phyloP scores from a whole-genome alignment of 495 filamentous ascomycete genomes.

The Lophium mytilinum region DNA sequence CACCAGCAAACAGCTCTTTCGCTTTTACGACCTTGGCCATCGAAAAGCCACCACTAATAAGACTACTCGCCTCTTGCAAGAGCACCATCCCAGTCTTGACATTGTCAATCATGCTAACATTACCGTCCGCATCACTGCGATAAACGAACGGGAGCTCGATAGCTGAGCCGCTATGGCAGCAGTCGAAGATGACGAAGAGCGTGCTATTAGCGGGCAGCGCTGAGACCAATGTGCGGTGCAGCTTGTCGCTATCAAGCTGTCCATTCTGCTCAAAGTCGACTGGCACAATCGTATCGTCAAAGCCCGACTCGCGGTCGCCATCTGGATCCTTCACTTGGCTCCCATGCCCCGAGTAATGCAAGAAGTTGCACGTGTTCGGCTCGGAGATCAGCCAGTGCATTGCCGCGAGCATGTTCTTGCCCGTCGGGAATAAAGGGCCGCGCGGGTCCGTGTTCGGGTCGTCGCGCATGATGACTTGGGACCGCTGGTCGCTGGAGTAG shows the following conservation, averaged over 20 bases:
- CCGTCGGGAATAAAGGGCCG: slow-evolving; percentile 45
- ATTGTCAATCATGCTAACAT: slow-evolving; percentile 48
- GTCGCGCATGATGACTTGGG: slow-evolving; percentile 50
- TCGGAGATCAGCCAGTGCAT: slow-evolving; percentile 49
- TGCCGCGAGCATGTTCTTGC: slow-evolving; percentile 48
- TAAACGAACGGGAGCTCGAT: slow-evolving; percentile 54
- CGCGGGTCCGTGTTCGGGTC: slow-evolving; percentile 37
- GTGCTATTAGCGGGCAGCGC: slow-evolving; percentile 43
- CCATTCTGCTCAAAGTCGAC: slow-evolving; percentile 45
- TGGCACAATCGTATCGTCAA: slow-evolving; percentile 51
- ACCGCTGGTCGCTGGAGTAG: slow-evolving; percentile 40
- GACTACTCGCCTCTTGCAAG: slow-evolving; percentile 37
- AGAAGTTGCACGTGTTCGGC: slow-evolving; percentile 44
- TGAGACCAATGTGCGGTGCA: slow-evolving; percentile 47
- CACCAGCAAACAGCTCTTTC: slow-evolving; percentile 45
- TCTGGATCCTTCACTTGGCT: slow-evolving; percentile 33
- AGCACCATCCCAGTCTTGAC: slow-evolving; percentile 45
- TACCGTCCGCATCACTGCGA: slow-evolving; percentile 42
- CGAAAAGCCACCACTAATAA: slow-evolving; percentile 48
- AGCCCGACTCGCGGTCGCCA: slow-evolving; percentile 29
- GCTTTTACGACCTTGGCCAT: slow-evolving; percentile 44
- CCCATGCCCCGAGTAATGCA: slow-evolving; percentile 54
- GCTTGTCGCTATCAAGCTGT: slow-evolving; percentile 44
- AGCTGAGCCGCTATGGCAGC: slow-evolving; percentile 55
- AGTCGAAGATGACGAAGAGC: slow-evolving; percentile 53